These are phyloP conservation scores for Melaleuca quinquenervia DNA, from an alignment of 345 rosid genomes.

Conservation along the genomic window DNA sequence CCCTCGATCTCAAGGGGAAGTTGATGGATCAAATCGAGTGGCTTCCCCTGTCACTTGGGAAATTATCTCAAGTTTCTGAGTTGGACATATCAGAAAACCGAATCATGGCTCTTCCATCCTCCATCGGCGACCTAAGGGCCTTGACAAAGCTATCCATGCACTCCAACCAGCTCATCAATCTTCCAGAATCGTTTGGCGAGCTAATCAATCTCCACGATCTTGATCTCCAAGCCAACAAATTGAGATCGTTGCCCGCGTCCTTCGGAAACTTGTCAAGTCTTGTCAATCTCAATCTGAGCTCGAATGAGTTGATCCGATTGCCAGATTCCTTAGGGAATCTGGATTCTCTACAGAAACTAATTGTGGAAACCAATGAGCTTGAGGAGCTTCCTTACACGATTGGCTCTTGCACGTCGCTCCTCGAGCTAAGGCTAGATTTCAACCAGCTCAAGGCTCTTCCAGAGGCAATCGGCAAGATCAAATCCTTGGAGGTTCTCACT, in stretches of 20 bases:
- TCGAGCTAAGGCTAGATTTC: conserved; percentile 50
- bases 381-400: conserved; percentile 53
- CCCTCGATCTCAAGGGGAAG: conserved; percentile 48
- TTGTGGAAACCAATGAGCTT: conserved; percentile 47
- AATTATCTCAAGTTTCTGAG: conserved; percentile 27
- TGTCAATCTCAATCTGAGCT: conserved; percentile 34
- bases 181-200: conserved; percentile 51
- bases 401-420: conserved; percentile 34
- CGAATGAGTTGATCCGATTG: conserved; percentile 32
- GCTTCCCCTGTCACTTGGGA: conserved; percentile 60
- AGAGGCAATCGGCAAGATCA: conserved; percentile 52
- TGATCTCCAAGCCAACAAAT: conserved; percentile 46
- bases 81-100: conserved; percentile 49
- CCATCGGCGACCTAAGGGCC: conserved; percentile 27
- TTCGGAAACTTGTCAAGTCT: conserved; percentile 39
- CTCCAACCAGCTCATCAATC: conserved; percentile 50
- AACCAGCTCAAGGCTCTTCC: conserved; percentile 58
- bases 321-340: conserved; percentile 39
- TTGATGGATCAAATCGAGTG: conserved; percentile 54
- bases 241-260: conserved; percentile 38
- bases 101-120: conserved; percentile 50
- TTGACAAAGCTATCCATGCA: conserved; percentile 40
- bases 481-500: conserved; percentile 36
- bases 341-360: conserved; percentile 28
- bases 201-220: conserved; percentile 35